phyloP scores from a whole-genome alignment of 208 protist genomes.

The Leptomonas seymouri region DNA sequence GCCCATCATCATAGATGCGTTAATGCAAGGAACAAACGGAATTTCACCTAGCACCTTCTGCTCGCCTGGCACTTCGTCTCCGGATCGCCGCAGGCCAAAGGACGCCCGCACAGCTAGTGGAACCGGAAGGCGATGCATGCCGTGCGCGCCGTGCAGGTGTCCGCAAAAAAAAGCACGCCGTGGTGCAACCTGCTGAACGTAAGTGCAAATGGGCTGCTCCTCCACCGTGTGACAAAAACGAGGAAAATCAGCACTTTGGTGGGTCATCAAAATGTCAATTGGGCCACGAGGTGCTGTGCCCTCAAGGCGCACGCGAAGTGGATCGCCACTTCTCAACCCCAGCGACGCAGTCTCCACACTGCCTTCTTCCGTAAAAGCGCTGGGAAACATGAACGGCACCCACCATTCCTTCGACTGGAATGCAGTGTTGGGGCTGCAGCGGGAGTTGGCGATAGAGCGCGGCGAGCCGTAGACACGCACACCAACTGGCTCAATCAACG shows the following conservation, averaged over 20 bases:
- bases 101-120: slow-evolving; percentile 11
- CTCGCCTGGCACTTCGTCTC: background rate
- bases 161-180: slow-evolving; percentile 50
- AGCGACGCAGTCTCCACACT: background rate
- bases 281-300: slow-evolving; percentile 32
- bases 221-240: slow-evolving; percentile 12
- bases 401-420: slow-evolving; percentile 45
- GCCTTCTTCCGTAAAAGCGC: background rate
- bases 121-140: slow-evolving; percentile 46
- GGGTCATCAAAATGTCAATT: slow-evolving; percentile 60
- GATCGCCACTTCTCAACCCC: background rate
- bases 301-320: slow-evolving; percentile 34
- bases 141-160: slow-evolving; percentile 58
- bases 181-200: slow-evolving; percentile 41
- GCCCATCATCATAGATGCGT: slow-evolving; percentile 52
- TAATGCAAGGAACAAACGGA: slow-evolving; percentile 53
- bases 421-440: slow-evolving; percentile 56
- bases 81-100: slow-evolving; percentile 7
- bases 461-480: slow-evolving; percentile 69
- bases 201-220: slow-evolving; percentile 39
- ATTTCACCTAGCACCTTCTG: slow-evolving; percentile 10
- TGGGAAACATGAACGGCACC: slow-evolving; percentile 29
- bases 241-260: slow-evolving; percentile 44
- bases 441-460: slow-evolving; percentile 53
- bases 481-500: slow-evolving; percentile 44